Conservation (phyloP, 768 basidiomycete genomes). For the Rhizopogon roseolus region DNA sequence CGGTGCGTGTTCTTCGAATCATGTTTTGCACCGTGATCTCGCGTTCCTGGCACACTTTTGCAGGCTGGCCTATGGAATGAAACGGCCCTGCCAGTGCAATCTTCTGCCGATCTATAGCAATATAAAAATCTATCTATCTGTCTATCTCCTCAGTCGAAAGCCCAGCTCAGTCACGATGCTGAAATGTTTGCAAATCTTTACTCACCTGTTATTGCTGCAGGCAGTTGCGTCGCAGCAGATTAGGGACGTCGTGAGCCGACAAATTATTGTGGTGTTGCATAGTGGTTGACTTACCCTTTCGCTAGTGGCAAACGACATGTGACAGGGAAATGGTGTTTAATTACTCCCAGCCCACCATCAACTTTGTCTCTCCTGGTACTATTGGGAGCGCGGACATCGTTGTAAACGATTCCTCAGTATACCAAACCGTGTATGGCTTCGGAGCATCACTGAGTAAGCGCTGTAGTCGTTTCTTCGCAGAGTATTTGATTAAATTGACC, state of each 20-base stretch:
- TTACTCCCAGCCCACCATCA: conserved; percentile 19
- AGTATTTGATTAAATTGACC: conserved; percentile 4
- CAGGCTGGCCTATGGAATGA: too few relatives aligned
- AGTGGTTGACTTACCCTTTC: conserved; percentile 1
- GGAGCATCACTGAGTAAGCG: conserved; percentile 59
- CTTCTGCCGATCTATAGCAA: too few relatives aligned
- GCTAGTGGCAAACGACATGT: conserved; percentile 52
- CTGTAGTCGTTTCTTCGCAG: not conserved
- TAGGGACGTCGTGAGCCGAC: conserved; percentile 41
- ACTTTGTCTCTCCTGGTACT: conserved; percentile 40
- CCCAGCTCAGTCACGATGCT: too few relatives aligned
- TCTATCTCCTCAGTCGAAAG: too few relatives aligned
- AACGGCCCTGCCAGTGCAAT: too few relatives aligned
- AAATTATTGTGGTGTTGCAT: not conserved
- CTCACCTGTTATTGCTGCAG: conserved; percentile 13
- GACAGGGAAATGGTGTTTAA: conserved; percentile 23
- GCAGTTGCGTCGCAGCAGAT: conserved; percentile 43
- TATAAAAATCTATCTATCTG: too few relatives aligned
- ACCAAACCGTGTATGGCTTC: conserved; percentile 64
- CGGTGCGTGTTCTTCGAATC: too few relatives aligned
- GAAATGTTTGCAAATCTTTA: not conserved
- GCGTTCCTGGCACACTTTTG: too few relatives aligned
- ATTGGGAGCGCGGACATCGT: conserved; percentile 59
- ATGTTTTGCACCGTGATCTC: too few relatives aligned
- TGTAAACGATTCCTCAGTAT: conserved; percentile 47